Evolutionary conservation across 306 rosid species (phyloP), one percentile per base, ranked within the genome.

Genomic region (Vigna radiata): DNA sequence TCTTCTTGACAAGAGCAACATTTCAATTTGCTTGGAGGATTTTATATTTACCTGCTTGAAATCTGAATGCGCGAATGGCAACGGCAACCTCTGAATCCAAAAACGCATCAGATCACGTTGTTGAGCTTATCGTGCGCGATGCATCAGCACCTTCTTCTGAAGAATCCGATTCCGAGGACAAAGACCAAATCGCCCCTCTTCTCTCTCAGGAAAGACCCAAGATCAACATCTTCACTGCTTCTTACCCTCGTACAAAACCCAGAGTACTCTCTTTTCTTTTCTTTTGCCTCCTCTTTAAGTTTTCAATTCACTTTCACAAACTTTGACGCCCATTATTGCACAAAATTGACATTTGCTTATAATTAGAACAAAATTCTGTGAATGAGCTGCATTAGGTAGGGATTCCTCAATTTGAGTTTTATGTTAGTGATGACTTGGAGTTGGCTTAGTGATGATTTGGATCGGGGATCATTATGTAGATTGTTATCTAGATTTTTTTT

Each of bases 221-320:
- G 85, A 85, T 93, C 86, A 93, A 91, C 83, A 91, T 93, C 48
- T 93, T 93, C 86, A 91, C 90, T 41, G 78, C 87, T 77, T 79
- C 89, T 60, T 91, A 93, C 62, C 93, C 96, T 47, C 82, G 93
- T 36, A 79, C 75, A 81, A 87, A 77, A 46, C 81, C 93, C 16
- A 75, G 82, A 85, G 97, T 87, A 85, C 55, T 61, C 37, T 18
- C 6, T 9, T 37, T 58, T 50, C 29, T 37, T 37, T 7, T 39
- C 3, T 7, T 39, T 8, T 39, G 10, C 3, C 3, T 8, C 11
- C 2, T 29, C 12, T 18, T n/a, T 37, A 37, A 33, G 39, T 33
- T 33, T 33, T 33, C 39, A 4, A 33, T 33, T 33, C 39, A 5
- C 39, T 33, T 1, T 33, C 39, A 33, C 39, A 33, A 33, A 37